Base-by-base conservation (phyloP, 1,284 basidiomycete genomes). In the Anthracocystis setariae region DNA sequence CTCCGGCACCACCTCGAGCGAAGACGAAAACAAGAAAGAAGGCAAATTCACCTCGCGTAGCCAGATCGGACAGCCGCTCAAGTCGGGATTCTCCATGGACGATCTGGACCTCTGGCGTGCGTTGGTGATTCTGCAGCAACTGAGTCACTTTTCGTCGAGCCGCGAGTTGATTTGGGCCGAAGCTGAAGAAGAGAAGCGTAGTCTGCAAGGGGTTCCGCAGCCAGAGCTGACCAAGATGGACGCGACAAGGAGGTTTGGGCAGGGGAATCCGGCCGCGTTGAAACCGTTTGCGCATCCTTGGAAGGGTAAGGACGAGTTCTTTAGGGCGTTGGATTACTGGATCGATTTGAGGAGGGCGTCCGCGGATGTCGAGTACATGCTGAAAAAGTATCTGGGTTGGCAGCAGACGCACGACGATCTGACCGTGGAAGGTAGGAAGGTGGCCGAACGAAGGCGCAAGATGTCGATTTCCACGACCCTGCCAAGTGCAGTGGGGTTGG, bases 91-190 rank as follows among this genome's bases (percentile, higher is more conserved):
- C 42, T 39, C 51, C 25, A 47, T 77, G 37, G 40, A 47, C 15
- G 62, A 76, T 20, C 20, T 15, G 18, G 71, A 76, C 29, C 40
- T 72, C 17, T 60, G 60, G 24, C 40, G 67, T 40, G 65, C 62
- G 1, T 40, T 73, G 15, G 32, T 46, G 35, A 47, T 78, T 18
- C n/a, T 65, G 5, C 52, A 58, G 20, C 53, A 62, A 3, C 47
- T 63, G 13, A 52, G 53, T 15, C 45, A 44, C 10, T 46, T 69
- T 37, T 59, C 49, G 13, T 64, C 68, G 15, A 50, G 39, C 17
- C 62, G 73, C 17, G 68, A 68, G 25, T 48, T 76, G 15, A 21
- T 78, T n/a, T 79, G 77, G 77, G 47, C 60, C n/a, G 77, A 78
- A 38, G 60, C 72, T 8, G 74, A 78, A 33, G 68, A 59, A 15